Evolutionary conservation across 2,329 filamentous ascomycete genomes (phyloP).

Genomic region (Nemania abortiva): DNA sequence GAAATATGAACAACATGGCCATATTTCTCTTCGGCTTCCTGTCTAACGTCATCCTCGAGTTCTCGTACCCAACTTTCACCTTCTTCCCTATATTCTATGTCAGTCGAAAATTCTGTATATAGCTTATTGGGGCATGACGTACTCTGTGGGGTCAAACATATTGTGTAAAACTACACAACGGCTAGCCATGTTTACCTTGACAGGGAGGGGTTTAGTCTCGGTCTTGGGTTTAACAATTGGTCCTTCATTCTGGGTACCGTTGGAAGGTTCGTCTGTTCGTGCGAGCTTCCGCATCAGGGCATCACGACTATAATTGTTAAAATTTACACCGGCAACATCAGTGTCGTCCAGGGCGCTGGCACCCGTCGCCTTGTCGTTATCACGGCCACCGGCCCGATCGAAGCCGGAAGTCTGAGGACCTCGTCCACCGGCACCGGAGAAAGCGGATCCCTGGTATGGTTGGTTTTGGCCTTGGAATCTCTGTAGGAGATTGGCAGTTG

Average conservation of each 20-base stretch:
- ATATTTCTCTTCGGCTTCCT: slow-evolving; percentile 95
- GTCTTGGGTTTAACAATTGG: slow-evolving; percentile 82
- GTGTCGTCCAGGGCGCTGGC: slow-evolving; percentile 97
- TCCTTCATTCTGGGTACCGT: slow-evolving; percentile 74
- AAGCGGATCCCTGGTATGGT: slow-evolving; percentile 88
- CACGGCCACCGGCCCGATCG: slow-evolving; percentile 88
- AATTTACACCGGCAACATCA: slow-evolving; percentile 97
- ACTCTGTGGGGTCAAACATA: slow-evolving; percentile 94
- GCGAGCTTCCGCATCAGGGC: slow-evolving; percentile 99
- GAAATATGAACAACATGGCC: slow-evolving; percentile 97
- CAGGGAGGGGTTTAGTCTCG: slow-evolving; percentile 80
- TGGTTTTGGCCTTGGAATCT: slow-evolving; percentile 87
- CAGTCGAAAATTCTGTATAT: slow-evolving; percentile 45
- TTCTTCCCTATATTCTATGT: slow-evolving; percentile 75
- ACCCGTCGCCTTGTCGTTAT: slow-evolving; percentile 89
- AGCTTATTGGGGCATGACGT: slow-evolving; percentile 59
- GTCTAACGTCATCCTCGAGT: slow-evolving; percentile 90
- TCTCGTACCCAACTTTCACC: slow-evolving; percentile 92
- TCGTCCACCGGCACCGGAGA: slow-evolving; percentile 90
- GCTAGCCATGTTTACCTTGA: slow-evolving; percentile 91
- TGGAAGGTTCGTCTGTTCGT: slow-evolving; percentile 85
- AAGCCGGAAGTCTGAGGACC: slow-evolving; percentile 88
- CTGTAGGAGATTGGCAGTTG: slow-evolving; percentile 90
- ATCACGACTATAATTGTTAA: slow-evolving; percentile 99
- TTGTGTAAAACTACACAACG: slow-evolving; percentile 95